phyloP scores from a whole-genome alignment of 192 early-diverging fungal species.

The Allomyces arbusculus region DNA sequence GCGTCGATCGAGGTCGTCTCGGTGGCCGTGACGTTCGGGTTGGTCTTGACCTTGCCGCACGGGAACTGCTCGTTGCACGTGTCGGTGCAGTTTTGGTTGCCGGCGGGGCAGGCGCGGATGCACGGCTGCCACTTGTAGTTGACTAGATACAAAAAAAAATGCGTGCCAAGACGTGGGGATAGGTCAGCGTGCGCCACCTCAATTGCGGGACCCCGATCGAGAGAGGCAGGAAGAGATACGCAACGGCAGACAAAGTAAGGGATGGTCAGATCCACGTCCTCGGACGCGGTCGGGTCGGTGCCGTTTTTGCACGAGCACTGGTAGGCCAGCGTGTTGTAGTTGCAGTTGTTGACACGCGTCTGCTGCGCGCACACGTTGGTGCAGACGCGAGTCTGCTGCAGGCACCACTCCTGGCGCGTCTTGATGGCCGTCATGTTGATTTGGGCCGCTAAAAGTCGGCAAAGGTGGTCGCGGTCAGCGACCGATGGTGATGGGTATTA shows the following conservation, averaged over 20 bases:
- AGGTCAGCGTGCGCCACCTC: too few relatives aligned
- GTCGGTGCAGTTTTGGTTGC: background rate
- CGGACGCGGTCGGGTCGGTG: background rate
- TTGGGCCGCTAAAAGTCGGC: background rate
- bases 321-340: background rate
- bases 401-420: background rate
- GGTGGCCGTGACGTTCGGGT: background rate
- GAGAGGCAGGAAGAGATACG: too few relatives aligned
- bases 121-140: conserved; percentile 1
- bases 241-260: too few relatives aligned
- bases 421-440: background rate
- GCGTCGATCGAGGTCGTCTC: background rate
- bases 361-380: background rate
- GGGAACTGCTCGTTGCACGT: background rate
- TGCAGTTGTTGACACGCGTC: background rate
- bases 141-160: background rate
- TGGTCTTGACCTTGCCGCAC: background rate
- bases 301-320: background rate
- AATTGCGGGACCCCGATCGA: too few relatives aligned
- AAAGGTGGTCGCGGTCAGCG: too few relatives aligned
- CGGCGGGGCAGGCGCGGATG: background rate
- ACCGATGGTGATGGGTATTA: too few relatives aligned
- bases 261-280: background rate
- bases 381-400: background rate
- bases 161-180: too few relatives aligned